Base-by-base conservation (phyloP, 495 filamentous ascomycete genomes). In the Letharia columbiana region DNA sequence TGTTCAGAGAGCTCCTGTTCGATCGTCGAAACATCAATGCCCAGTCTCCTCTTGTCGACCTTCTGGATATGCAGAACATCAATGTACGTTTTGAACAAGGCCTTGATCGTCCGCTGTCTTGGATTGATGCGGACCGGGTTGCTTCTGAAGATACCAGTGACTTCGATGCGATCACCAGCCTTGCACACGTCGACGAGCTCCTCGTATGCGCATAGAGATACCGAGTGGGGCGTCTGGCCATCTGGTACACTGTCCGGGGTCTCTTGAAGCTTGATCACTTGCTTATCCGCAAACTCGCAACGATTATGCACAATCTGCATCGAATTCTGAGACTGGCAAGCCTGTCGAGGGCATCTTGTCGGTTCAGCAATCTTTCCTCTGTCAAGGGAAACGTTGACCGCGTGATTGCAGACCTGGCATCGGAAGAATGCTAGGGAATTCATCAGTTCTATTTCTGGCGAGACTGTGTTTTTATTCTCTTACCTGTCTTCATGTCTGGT, bases 291-390 rank as follows among this genome's bases (percentile, higher is more conserved):
- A 74, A 99, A 99, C 18, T 83, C 82, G 69, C 91, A 98, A 63
- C 94, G 90, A 76, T 99, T 98, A 81, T 99, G 94, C 17, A 97
- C 81, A 67, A 99, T 92, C 73, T 97, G 91, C 95, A 99, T 98
- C 35, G 91, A 94, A 74, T 99, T 98, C 67, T 86, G 86, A 56
- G 87, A 85, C 56, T 86, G 83, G 77, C 94, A 99, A 56, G 87
- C 84, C n/a, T 83, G 79, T 28, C 95, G 87, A 13, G 93, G 92
- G 71, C 94, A 99, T 69, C 85, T 80, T 7, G 92, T 96, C 9
- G 94, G 94, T 75, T 99, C 94, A 58, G 90, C 87, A 68, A 99
- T 99, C 77, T 91, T 92, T 71, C 94, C 94, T 72, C 94, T 88
- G 73, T 99, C 94, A 71, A 99, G 87, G 60, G 91, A 87, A 58